Evolutionary conservation across 495 filamentous ascomycete species (phyloP).

Genomic region (Xylaria castorea): DNA sequence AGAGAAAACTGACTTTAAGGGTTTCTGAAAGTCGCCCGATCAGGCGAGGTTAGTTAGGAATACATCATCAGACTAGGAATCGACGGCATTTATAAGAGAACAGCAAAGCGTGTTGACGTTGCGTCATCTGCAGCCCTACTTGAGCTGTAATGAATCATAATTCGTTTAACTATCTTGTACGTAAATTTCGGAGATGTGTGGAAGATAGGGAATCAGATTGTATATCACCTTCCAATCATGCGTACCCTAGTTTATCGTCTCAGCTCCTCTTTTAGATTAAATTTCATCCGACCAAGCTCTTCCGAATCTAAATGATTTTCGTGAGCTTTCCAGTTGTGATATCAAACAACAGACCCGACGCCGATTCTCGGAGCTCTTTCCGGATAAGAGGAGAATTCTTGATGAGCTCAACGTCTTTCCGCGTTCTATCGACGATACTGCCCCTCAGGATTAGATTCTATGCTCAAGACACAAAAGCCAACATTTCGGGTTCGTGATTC

Average conservation of each 20-base stretch:
- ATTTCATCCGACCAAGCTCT: background rate
- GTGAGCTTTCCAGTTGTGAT: constrained; percentile 13
- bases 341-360: constrained; percentile 10
- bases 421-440: constrained; percentile 13
- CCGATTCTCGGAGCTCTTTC: background rate
- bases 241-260: background rate
- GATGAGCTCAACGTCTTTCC: constrained; percentile 1
- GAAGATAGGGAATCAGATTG: too few relatives aligned
- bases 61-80: too few relatives aligned
- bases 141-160: too few relatives aligned
- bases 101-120: too few relatives aligned
- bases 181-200: too few relatives aligned
- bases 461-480: background rate
- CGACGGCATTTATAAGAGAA: too few relatives aligned
- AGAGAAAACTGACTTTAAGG: too few relatives aligned
- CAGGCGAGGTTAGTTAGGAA: too few relatives aligned
- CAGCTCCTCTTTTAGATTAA: background rate
- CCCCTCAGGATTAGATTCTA: background rate
- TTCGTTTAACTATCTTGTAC: too few relatives aligned
- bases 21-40: too few relatives aligned
- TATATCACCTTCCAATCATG: background rate
- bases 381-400: background rate
- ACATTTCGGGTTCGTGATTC: background rate
- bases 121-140: too few relatives aligned
- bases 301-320: background rate